Conservation (phyloP, 2,329 filamentous ascomycete genomes). For the Annulohypoxylon truncatum region DNA sequence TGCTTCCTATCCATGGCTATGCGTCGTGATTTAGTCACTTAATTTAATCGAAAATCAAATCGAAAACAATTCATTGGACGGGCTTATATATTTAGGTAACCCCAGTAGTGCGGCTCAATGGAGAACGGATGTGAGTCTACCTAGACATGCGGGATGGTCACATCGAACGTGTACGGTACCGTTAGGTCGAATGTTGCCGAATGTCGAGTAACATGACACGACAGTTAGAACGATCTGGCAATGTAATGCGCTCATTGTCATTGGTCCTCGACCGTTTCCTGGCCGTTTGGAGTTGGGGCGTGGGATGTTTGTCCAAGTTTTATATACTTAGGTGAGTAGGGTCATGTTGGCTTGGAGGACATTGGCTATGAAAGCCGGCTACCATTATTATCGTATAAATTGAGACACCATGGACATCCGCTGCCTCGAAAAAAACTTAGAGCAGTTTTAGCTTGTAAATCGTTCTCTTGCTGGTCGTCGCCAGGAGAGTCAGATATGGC, state of each 20-base stretch:
- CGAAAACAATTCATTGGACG: conserved; percentile 17
- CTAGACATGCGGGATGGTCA: conserved; percentile 2
- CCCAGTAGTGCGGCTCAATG: conserved; percentile 31
- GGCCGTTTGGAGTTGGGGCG: neutral
- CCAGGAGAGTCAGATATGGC: neutral
- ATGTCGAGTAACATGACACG: conserved; percentile 21
- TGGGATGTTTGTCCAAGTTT: neutral
- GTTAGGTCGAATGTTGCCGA: conserved; percentile 9
- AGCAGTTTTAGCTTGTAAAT: neutral
- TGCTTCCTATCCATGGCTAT: neutral
- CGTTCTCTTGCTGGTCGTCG: neutral
- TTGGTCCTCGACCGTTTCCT: neutral
- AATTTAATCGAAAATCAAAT: conserved; percentile 23
- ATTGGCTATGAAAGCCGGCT: neutral
- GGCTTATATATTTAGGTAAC: neutral
- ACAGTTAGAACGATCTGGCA: conserved; percentile 14
- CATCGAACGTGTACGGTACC: conserved; percentile 10
- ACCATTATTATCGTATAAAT: neutral
- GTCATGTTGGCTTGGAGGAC: neutral
- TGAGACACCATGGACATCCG: neutral
- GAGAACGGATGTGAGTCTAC: neutral
- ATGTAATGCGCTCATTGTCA: neutral
- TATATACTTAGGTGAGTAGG: neutral
- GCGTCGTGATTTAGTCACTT: conserved; percentile 6
- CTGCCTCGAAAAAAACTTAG: neutral